Evolutionary conservation across 306 rosid species (phyloP).

Genomic region (apple (Malus domestica)): ASM211411v1 NC_041796.1:23861501-23862000

Average conservation of each 20-base stretch:
- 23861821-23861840: not conserved
- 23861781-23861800: not conserved
- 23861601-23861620: conserved; percentile 7
- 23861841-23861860: not conserved
- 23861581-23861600: not conserved
- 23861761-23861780: not conserved
- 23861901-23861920: not conserved
- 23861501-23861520: not conserved
- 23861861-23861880: not conserved
- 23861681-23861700: conserved; percentile 94
- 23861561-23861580: not conserved
- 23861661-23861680: conserved; percentile 95
- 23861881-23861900: not conserved
- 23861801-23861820: not conserved
- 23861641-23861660: conserved; percentile 47
- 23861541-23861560: not conserved
- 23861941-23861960: not conserved
- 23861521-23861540: not conserved
- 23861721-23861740: conserved; percentile 17
- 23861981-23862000: not conserved
- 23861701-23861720: conserved; percentile 66
- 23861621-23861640: not conserved
- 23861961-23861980: not conserved
- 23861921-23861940: not conserved
- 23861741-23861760: not conserved